Evolutionary conservation across 768 basidiomycete genomes (phyloP).

Genomic region (Thelephora ganbajun): DNA sequence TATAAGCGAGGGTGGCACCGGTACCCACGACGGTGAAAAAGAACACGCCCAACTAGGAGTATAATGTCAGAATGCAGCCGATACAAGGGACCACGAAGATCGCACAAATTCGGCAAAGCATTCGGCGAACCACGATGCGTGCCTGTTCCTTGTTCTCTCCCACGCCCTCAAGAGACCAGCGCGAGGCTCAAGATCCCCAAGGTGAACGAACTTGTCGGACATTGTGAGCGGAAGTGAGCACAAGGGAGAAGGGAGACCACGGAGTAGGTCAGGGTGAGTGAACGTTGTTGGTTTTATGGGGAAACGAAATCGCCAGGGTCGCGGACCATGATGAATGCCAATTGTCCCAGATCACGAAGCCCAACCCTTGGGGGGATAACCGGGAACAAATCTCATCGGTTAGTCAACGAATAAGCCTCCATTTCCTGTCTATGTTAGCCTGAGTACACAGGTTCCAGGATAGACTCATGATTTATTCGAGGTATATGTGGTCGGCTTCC

Average conservation of each 20-base stretch:
- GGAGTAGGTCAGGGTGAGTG: no score
- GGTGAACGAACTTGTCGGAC: conserved; percentile 9
- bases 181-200: conserved; percentile 13
- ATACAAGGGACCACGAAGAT: neutral
- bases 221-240: neutral
- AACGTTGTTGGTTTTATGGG: no score
- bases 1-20: conserved; percentile 19
- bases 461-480: no score
- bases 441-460: no score
- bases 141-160: conserved; percentile 16
- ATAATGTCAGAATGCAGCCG: neutral
- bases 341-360: no score
- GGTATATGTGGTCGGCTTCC: no score
- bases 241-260: neutral
- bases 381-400: no score
- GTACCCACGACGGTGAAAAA: conserved; percentile 19
- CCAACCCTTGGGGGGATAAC: no score
- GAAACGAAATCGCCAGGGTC: no score
- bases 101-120: conserved; percentile 18
- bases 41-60: conserved; percentile 15
- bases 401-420: no score
- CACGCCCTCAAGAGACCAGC: conserved; percentile 8
- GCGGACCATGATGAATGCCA: no score
- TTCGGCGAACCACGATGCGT: conserved; percentile 18
- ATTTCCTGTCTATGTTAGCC: no score